These are phyloP conservation scores for Cladosporium cucumerinum DNA, from an alignment of 2,329 filamentous ascomycete genomes.

Conservation along the genomic window DNA sequence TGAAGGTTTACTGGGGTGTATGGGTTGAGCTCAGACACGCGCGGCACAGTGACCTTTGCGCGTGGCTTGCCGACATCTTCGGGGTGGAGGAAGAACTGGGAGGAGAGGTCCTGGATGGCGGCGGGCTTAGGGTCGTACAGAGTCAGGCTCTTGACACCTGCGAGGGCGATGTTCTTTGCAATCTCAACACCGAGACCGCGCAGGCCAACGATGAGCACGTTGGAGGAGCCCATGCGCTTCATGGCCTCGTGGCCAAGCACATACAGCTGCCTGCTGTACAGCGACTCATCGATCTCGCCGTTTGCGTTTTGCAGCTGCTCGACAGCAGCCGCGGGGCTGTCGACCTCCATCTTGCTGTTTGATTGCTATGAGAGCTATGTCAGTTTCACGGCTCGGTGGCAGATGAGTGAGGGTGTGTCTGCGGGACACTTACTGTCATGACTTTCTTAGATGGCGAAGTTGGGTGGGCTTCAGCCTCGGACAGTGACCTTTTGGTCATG, in stretches of 20 bases:
- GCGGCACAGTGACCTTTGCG: conserved; percentile 79
- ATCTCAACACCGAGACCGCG: conserved; percentile 96
- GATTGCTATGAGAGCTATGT: conserved; percentile 5
- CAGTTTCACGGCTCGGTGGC: not conserved
- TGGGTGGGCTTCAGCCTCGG: conserved; percentile 39
- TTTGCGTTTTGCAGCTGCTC: conserved; percentile 55
- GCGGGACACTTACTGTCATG: conserved; percentile 47
- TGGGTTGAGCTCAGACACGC: conserved; percentile 90
- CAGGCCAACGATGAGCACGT: conserved; percentile 85
- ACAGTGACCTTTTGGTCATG: conserved; percentile 15
- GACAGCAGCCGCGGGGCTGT: conserved; percentile 55
- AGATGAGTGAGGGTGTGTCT: not conserved
- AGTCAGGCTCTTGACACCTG: conserved; percentile 95
- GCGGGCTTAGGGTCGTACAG: conserved; percentile 86
- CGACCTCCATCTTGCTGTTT: conserved; percentile 60
- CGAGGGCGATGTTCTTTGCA: conserved; percentile 96
- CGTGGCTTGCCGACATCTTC: conserved; percentile 90
- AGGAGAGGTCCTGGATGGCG: conserved; percentile 82
- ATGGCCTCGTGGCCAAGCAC: conserved; percentile 79
- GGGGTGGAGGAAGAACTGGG: conserved; percentile 91
- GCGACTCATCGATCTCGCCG: conserved; percentile 64
- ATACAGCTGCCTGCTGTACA: conserved; percentile 67
- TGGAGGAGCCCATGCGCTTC: conserved; percentile 98
- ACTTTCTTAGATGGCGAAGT: conserved; percentile 44
- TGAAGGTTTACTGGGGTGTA: conserved; percentile 89